phyloP scores from a whole-genome alignment of 2,329 filamentous ascomycete genomes.

The Ophiostoma sp. region DNA sequence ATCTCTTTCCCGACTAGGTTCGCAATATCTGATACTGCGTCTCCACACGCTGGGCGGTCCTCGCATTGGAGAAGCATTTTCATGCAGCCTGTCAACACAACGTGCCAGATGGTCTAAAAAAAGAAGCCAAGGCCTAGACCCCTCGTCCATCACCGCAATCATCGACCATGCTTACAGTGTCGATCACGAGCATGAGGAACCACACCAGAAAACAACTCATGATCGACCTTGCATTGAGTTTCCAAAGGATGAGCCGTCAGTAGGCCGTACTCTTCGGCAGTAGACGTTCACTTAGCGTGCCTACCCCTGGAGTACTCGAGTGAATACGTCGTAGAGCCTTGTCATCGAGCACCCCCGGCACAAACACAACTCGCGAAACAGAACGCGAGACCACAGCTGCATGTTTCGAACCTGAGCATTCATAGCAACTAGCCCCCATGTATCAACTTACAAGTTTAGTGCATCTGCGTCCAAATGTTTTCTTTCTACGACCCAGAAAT shows the following conservation, averaged over 20 bases:
- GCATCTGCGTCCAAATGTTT: too few species aligned
- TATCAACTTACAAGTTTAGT: too few species aligned
- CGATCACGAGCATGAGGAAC: background rate
- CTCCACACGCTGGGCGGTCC: background rate
- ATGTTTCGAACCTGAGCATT: background rate
- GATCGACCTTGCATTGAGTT: background rate
- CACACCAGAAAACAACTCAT: background rate
- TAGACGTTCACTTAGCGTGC: background rate
- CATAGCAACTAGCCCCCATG: too few species aligned
- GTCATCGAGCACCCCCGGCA: background rate
- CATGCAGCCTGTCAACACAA: background rate
- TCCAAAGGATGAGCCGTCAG: background rate
- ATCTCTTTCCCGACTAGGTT: background rate
- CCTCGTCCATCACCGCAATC: background rate
- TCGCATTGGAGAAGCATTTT: background rate
- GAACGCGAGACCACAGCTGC: background rate
- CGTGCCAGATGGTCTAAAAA: background rate
- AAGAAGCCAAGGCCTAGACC: background rate
- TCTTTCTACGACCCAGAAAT: background rate
- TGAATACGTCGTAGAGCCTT: too few species aligned
- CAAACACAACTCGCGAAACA: background rate
- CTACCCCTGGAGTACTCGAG: too few species aligned
- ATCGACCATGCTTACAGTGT: background rate
- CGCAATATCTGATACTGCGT: background rate
- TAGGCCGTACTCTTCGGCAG: background rate